These are phyloP conservation scores for Moesziomyces sp. DNA, from an alignment of 1,284 basidiomycete genomes.

Conservation along the genomic window DNA sequence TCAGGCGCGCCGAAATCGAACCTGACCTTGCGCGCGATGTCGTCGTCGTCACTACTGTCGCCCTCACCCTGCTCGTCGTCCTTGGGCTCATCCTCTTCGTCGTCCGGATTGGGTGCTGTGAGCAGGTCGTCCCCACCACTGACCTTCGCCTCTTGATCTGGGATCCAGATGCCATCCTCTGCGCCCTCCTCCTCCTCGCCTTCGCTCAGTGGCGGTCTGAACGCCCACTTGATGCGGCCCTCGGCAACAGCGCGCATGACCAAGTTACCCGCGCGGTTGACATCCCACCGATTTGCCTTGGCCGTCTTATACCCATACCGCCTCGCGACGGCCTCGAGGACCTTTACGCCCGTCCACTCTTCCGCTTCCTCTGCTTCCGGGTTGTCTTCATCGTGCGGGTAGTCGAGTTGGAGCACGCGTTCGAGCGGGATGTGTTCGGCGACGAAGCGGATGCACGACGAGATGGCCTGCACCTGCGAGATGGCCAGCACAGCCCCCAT, in stretches of 20 bases:
- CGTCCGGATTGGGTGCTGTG: slow-evolving; percentile 29
- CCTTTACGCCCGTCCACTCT: slow-evolving; percentile 81
- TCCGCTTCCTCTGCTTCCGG: slow-evolving; percentile 44
- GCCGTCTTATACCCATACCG: slow-evolving; percentile 81
- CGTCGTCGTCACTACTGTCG: slow-evolving; percentile 13
- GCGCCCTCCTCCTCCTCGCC: neutral
- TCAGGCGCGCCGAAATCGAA: slow-evolving; percentile 33
- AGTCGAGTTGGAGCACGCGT: slow-evolving; percentile 73
- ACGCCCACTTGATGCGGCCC: slow-evolving; percentile 82
- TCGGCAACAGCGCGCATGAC: slow-evolving; percentile 77
- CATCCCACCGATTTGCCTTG: slow-evolving; percentile 85
- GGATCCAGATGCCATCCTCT: slow-evolving; percentile 43
- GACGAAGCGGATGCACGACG: slow-evolving; percentile 79
- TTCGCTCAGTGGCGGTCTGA: slow-evolving; percentile 65
- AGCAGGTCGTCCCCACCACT: slow-evolving; percentile 20
- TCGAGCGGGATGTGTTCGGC: slow-evolving; percentile 82
- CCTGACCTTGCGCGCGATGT: slow-evolving; percentile 25
- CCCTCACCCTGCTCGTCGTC: slow-evolving; percentile 13
- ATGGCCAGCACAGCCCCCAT: slow-evolving; percentile 86
- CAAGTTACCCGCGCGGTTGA: slow-evolving; percentile 85
- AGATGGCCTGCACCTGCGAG: slow-evolving; percentile 79
- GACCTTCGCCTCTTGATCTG: neutral
- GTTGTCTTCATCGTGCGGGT: slow-evolving; percentile 54
- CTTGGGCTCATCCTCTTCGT: slow-evolving; percentile 28
- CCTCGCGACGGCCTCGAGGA: slow-evolving; percentile 80